Evolutionary conservation across 1,284 basidiomycete genomes (phyloP).

Genomic region (Puccinia horiana): DNA sequence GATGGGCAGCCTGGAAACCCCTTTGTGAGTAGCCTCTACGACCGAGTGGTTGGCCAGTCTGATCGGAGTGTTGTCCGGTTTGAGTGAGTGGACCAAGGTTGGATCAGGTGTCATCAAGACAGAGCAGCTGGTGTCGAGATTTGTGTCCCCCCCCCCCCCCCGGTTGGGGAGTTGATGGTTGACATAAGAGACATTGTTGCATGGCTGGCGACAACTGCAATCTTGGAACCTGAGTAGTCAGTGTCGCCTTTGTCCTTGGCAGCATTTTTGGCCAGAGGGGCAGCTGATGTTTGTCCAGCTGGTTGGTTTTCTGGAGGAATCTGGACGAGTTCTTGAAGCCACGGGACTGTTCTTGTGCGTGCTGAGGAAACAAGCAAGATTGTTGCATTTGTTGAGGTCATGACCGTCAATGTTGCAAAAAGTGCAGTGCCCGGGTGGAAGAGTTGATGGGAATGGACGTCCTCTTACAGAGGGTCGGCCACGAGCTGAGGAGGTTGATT

Average conservation of each 20-base stretch:
- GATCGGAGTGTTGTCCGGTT: background rate
- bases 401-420: background rate
- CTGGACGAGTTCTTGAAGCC: too few relatives aligned
- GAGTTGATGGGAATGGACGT: background rate
- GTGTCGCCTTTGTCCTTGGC: background rate
- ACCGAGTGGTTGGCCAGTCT: background rate
- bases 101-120: background rate
- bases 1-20: background rate
- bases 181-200: background rate
- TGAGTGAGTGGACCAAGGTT: background rate
- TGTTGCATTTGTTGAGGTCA: background rate
- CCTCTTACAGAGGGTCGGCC: background rate
- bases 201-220: background rate
- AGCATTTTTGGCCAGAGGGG: too few relatives aligned
- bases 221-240: too few relatives aligned
- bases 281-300: too few relatives aligned
- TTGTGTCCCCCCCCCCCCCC: background rate
- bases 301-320: too few relatives aligned
- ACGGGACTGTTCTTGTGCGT: too few relatives aligned
- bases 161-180: background rate
- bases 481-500: too few relatives aligned
- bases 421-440: background rate
- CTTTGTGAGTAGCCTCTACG: slow-evolving; percentile 5
- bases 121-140: slow-evolving; percentile 25
- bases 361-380: background rate